Evolutionary conservation across 2,329 filamentous ascomycete species (phyloP).

Genomic region (Didymella sp.): DNA sequence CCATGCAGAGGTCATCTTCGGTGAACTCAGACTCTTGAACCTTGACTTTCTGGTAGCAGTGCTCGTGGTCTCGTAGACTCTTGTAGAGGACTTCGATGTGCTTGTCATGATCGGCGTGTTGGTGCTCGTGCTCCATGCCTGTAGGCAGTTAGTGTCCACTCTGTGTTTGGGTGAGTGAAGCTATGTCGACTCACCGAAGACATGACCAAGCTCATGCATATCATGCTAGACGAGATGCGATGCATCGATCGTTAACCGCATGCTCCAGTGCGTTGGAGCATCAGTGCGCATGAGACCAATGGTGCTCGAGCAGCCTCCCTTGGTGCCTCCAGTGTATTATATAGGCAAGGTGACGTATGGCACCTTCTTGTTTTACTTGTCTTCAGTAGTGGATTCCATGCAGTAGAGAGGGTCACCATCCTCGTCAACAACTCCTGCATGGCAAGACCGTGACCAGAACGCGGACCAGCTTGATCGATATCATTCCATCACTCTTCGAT

Average conservation of each 20-base stretch:
- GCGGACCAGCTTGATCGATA: too few relatives aligned
- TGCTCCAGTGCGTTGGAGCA: constrained; percentile 5
- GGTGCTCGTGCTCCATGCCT: constrained; percentile 19
- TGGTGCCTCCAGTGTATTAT: neutral
- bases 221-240: neutral
- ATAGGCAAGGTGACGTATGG: too few relatives aligned
- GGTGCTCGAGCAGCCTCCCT: neutral
- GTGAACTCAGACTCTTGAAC: constrained; percentile 4
- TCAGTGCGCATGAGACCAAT: neutral
- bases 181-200: neutral
- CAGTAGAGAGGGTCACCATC: too few relatives aligned
- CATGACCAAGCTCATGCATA: constrained; percentile 7
- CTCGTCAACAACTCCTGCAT: too few relatives aligned
- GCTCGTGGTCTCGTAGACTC: neutral
- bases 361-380: too few relatives aligned
- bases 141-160: neutral
- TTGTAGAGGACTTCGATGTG: constrained; percentile 8
- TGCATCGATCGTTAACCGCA: neutral
- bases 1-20: neutral
- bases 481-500: too few relatives aligned
- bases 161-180: too few relatives aligned
- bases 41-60: constrained; percentile 1
- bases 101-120: constrained; percentile 11
- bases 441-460: too few relatives aligned
- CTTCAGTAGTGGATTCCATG: too few relatives aligned